Conservation (phyloP, 352 stramenopile genomes). For the Phytopythium vexans region DNA sequence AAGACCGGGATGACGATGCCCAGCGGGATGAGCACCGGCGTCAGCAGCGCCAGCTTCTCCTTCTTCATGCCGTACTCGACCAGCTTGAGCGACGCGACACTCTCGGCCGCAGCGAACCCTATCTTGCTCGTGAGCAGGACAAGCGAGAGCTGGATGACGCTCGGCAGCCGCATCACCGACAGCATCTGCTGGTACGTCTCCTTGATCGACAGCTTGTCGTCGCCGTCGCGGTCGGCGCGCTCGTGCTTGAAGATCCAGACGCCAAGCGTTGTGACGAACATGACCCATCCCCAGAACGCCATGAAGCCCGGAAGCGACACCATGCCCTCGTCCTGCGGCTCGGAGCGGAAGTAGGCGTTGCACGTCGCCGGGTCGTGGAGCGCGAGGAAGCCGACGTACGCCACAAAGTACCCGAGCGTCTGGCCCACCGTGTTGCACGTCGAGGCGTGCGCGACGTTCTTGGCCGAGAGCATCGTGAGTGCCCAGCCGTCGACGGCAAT, state of each 20-base stretch:
- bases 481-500: conserved; percentile 99
- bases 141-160: conserved; percentile 82
- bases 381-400: conserved; percentile 98
- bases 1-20: conserved; percentile 88
- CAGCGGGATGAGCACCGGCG: conserved; percentile 83
- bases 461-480: conserved; percentile 97
- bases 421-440: conserved; percentile 97
- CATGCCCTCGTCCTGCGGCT: conserved; percentile 67
- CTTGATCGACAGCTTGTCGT: conserved; percentile 74
- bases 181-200: conserved; percentile 92
- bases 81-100: conserved; percentile 90
- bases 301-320: conserved; percentile 90
- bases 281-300: conserved; percentile 92
- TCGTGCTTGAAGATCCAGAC: conserved; percentile 94
- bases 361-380: conserved; percentile 93
- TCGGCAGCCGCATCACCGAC: conserved; percentile 80
- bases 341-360: conserved; percentile 84
- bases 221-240: conserved; percentile 35
- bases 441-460: conserved; percentile 95
- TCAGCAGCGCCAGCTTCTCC: conserved; percentile 88
- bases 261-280: conserved; percentile 89
- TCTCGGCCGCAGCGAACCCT: conserved; percentile 90
- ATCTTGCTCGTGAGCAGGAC: conserved; percentile 92
- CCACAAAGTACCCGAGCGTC: conserved; percentile 97
- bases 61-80: conserved; percentile 92